Evolutionary conservation across 1,284 basidiomycete genomes (phyloP).

Genomic region (Naganishia cerealis): DNA sequence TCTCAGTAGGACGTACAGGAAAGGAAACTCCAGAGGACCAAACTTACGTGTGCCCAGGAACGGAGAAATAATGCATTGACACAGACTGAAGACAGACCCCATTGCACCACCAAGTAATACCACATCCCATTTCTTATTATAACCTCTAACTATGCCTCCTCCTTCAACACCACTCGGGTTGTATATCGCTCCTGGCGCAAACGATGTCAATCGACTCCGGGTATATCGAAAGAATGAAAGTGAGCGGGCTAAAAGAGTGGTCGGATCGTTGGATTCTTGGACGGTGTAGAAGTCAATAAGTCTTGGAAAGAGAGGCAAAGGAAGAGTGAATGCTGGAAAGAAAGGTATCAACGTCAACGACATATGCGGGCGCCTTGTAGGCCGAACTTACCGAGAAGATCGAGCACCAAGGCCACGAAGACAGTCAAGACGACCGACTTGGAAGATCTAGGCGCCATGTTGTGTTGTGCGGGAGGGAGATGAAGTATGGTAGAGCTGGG

Average conservation of each 20-base stretch:
- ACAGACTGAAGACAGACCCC: conserved; percentile 82
- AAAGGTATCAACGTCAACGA: conserved; percentile 1
- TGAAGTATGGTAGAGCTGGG: neutral
- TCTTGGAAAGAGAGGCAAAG: conserved; percentile 84
- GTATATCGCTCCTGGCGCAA: conserved; percentile 59
- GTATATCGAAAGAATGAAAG: conserved; percentile 65
- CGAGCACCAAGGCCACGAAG: conserved; percentile 80
- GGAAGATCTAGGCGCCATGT: conserved; percentile 19
- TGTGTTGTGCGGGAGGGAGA: neutral
- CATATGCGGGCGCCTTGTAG: neutral
- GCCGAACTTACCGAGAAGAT: conserved; percentile 67
- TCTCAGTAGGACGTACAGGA: neutral
- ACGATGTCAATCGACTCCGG: conserved; percentile 64
- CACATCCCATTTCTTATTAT: conserved; percentile 53
- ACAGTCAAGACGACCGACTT: conserved; percentile 63
- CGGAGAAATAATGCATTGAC: conserved; percentile 84
- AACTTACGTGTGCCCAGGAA: conserved; percentile 65
- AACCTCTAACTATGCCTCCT: conserved; percentile 68
- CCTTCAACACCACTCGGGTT: conserved; percentile 20
- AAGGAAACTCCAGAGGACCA: neutral
- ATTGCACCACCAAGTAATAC: conserved; percentile 69
- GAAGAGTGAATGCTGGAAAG: conserved; percentile 78
- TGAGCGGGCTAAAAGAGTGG: conserved; percentile 69
- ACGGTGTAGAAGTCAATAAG: conserved; percentile 67
- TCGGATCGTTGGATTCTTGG: conserved; percentile 45